phyloP scores from a whole-genome alignment of 495 filamentous ascomycete genomes.

The Wilcoxina mikolae region DNA sequence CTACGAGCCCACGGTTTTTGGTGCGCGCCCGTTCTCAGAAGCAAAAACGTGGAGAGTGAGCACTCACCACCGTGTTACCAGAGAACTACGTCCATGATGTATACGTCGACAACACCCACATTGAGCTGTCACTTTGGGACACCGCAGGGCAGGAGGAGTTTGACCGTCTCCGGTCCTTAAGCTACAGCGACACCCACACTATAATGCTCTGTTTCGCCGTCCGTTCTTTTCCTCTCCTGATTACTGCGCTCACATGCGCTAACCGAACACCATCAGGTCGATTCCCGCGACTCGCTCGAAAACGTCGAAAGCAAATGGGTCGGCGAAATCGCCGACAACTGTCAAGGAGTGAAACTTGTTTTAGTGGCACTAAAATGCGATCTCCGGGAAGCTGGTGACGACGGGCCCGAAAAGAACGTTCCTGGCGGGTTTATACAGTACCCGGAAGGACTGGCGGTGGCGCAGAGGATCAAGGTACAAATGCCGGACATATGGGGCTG shows the following conservation, averaged over 20 bases:
- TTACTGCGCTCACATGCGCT: not conserved
- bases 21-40: constrained; percentile 31
- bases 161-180: constrained; percentile 84
- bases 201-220: constrained; percentile 97
- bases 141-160: constrained; percentile 99
- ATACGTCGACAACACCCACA: constrained; percentile 90
- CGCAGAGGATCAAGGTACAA: constrained; percentile 57
- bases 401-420: constrained; percentile 35
- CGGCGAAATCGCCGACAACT: constrained; percentile 92
- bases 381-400: constrained; percentile 57
- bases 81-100: constrained; percentile 99
- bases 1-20: constrained; percentile 96
- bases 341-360: constrained; percentile 82
- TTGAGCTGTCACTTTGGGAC: constrained; percentile 95
- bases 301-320: constrained; percentile 99
- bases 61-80: constrained; percentile 16
- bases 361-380: constrained; percentile 97
- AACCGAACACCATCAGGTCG: no score
- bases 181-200: constrained; percentile 93
- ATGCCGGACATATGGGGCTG: not conserved
- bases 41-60: not conserved
- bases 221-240: constrained; percentile 13
- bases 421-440: constrained; percentile 60
- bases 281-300: constrained; percentile 88
- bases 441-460: constrained; percentile 82